phyloP scores from a whole-genome alignment of 495 filamentous ascomycete genomes.

The Letharia columbiana region DNA sequence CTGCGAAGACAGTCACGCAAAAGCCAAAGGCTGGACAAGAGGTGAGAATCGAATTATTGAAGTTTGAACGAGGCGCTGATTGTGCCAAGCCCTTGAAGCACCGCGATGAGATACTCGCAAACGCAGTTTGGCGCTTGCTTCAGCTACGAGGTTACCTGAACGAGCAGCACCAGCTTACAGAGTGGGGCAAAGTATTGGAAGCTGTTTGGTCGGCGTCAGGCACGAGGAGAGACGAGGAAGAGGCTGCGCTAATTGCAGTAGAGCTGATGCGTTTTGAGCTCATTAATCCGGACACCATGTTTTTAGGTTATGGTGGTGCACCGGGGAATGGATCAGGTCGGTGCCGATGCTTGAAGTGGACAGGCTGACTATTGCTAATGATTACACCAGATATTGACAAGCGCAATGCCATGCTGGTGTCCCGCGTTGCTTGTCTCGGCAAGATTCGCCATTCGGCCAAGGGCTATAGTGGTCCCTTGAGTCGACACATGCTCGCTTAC shows the following conservation, averaged over 20 bases:
- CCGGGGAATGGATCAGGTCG: conserved; percentile 49
- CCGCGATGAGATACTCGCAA: conserved; percentile 64
- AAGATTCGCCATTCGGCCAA: conserved; percentile 73
- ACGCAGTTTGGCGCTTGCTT: conserved; percentile 78
- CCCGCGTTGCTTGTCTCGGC: conserved; percentile 72
- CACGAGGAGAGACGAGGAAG: conserved; percentile 44
- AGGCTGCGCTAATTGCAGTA: conserved; percentile 65
- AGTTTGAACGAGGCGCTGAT: conserved; percentile 22
- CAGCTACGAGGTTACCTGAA: conserved; percentile 82
- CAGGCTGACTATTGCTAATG: conserved; percentile 2
- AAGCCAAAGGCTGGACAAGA: conserved; percentile 35
- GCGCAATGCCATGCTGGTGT: conserved; percentile 66
- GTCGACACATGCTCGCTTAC: conserved; percentile 79
- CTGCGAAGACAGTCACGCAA: conserved; percentile 49
- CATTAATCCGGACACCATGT: conserved; percentile 57
- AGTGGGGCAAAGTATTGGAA: conserved; percentile 73
- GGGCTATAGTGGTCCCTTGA: conserved; percentile 91
- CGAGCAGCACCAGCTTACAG: conserved; percentile 68
- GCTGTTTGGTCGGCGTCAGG: conserved; percentile 55
- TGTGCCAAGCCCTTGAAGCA: conserved; percentile 40
- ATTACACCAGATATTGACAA: conserved; percentile 48
- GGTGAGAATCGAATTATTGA: conserved; percentile 7
- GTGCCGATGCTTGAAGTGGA: background rate
- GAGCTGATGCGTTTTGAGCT: conserved; percentile 71
- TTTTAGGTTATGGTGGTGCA: conserved; percentile 50